Evolutionary conservation across 164 flowering plant species (phyloP).

Genomic region (Liriodendron chinense): DNA sequence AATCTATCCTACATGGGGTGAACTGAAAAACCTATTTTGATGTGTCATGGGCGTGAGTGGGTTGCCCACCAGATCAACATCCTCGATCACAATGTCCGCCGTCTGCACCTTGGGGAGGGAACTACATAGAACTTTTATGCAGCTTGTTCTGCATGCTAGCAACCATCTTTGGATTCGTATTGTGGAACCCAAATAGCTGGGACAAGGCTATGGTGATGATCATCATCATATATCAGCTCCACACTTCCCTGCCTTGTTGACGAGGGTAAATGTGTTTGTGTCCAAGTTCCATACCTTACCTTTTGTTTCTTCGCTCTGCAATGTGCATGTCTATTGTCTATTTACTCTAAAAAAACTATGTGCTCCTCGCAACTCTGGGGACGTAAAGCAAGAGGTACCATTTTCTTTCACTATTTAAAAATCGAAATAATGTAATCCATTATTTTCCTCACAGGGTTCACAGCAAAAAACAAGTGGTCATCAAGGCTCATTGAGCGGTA

Average conservation of each 20-base stretch:
- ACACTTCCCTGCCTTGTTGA: not conserved
- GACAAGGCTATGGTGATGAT: too few species aligned
- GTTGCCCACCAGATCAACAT: too few species aligned
- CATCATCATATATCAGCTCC: too few species aligned
- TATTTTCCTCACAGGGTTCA: slow-evolving; percentile 18
- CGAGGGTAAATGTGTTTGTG: not conserved
- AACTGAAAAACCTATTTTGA: too few species aligned
- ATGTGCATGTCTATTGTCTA: too few species aligned
- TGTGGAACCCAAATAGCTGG: too few species aligned
- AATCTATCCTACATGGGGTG: not conserved
- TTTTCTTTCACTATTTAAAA: too few species aligned
- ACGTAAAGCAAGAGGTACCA: not conserved
- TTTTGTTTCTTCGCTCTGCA: not conserved
- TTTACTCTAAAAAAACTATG: too few species aligned
- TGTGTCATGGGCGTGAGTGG: too few species aligned
- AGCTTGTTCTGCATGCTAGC: not conserved
- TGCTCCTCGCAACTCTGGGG: not conserved
- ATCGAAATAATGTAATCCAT: slow-evolving; percentile 1
- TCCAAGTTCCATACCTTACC: not conserved
- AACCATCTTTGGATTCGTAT: not conserved
- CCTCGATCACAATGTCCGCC: too few species aligned
- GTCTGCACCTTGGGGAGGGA: too few species aligned
- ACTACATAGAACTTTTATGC: not conserved
- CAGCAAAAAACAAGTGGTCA: slow-evolving; percentile 17
- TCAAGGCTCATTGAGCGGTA: slow-evolving; percentile 27